Evolutionary conservation across 2,329 filamentous ascomycete species (phyloP), one percentile per base, ranked within the genome.

Genomic region (Fusarium caatingaense): DNA sequence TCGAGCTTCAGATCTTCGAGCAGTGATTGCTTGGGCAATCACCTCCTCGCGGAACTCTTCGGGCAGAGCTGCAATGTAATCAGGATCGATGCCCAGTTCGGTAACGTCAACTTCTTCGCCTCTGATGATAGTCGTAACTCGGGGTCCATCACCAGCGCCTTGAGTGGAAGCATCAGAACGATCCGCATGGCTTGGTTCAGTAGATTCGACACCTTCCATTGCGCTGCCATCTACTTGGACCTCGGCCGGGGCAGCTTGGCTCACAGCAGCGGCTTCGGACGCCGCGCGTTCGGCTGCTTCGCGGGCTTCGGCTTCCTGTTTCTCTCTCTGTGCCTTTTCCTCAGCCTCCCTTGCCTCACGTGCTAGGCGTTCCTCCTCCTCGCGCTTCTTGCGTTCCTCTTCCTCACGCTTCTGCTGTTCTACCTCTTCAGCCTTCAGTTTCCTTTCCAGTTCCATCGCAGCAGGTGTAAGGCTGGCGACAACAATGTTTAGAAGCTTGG

Each of bases 31-130:
- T 67, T 94, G 91, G 78, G 97, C 93, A 70, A 99, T 93, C 50
- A 99, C 96, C 78, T 99, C 96, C 79, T 98, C 95, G 47, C 96
- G 88, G 77, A 98, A 90, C 66, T 99, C 97, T 74, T 99, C 96
- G 1, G 96, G 96, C n/a, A 99, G 83, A n/a, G 95, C 97, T 63
- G 96, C 93, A 9, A 99, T 88, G 80, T 98, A 99, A 60, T 97
- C 94, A 18, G 92, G 88, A 77, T 99, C 96, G 73, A 99, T 98
- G 50, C 95, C 94, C 66, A 99, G 86, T 65, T 93, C 93, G 0
- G 96, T 99, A 50, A 99, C 96, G 78, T 99, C 96, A 56, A 97
- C 88, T 74, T 96, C 90, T 68, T 92, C 92, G 27, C 94, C 95
- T 64, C 94, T 86, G 56, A 99, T 94, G 3, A 88, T 94, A 18